Evolutionary conservation across 306 rosid species (phyloP).

Genomic region (Malus sylvestris): DNA sequence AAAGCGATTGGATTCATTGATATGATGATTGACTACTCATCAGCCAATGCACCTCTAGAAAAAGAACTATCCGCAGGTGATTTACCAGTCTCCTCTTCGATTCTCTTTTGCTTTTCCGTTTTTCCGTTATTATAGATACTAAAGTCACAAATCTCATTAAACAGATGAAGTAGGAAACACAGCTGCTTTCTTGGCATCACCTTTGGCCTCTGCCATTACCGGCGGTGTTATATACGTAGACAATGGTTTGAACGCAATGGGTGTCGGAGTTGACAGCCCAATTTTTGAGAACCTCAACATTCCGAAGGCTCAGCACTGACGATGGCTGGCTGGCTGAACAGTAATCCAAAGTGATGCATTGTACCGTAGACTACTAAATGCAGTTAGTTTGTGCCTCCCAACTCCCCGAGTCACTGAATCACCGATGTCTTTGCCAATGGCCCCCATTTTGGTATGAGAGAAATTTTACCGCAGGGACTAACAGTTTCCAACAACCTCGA

Average conservation of each 20-base stretch:
- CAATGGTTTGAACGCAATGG: conserved; percentile 89
- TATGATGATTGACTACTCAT: conserved; percentile 86
- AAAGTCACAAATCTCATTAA: conserved; percentile 14
- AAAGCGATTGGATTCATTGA: conserved; percentile 96
- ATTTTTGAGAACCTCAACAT: conserved; percentile 32
- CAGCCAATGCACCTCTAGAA: conserved; percentile 76
- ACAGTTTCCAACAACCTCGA: not conserved
- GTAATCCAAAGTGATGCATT: not conserved
- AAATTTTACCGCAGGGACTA: not conserved
- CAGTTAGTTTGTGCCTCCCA: not conserved
- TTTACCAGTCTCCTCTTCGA: not conserved
- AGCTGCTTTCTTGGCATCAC: conserved; percentile 83
- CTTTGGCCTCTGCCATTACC: conserved; percentile 80
- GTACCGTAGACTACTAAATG: not conserved
- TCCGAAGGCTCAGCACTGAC: conserved; percentile 34
- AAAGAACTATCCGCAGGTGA: conserved; percentile 83
- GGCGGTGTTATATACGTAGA: conserved; percentile 73
- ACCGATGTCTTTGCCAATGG: not conserved
- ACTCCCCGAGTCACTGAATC: not conserved
- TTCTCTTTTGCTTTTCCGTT: not conserved
- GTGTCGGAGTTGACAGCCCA: conserved; percentile 79
- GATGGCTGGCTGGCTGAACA: not conserved
- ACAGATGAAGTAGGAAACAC: conserved; percentile 86
- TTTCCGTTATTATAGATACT: not conserved
- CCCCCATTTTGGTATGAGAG: conserved; percentile 2